A percentile compares a stretch with the other conserved stretches of the same genome.
phyloP scores from a whole-genome alignment of 2,329 filamentous ascomycete genomes.

The Penicillium oxalicum region DNA sequence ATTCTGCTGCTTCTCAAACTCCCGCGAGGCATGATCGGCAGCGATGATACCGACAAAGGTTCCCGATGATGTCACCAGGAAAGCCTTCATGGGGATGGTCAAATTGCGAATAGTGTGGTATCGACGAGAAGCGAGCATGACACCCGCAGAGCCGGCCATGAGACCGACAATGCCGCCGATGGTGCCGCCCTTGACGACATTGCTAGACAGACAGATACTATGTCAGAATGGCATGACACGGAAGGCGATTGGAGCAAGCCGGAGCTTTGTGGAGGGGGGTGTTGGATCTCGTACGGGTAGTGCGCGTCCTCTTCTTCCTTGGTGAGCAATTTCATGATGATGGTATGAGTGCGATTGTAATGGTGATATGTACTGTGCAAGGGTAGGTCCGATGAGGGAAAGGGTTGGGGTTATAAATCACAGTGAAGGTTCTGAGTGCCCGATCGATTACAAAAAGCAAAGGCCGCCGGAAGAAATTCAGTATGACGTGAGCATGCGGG shows the following conservation, averaged over 20 bases:
- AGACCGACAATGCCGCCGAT: conserved; percentile 67
- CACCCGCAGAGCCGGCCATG: conserved; percentile 59
- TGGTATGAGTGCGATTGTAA: conserved; percentile 1
- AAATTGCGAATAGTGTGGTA: conserved; percentile 74
- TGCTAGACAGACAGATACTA: conserved; percentile 34
- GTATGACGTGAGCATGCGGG: conserved; percentile 23
- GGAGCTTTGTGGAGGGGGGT: not conserved
- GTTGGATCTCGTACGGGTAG: conserved; percentile 55
- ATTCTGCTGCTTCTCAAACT: conserved; percentile 65
- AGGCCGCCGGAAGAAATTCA: conserved; percentile 17
- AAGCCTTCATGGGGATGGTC: conserved; percentile 83
- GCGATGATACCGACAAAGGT: conserved; percentile 86
- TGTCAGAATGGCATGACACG: conserved; percentile 14
- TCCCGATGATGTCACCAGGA: conserved; percentile 73
- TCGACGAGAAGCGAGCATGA: conserved; percentile 61
- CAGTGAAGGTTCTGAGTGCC: not conserved
- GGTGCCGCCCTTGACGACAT: conserved; percentile 72
- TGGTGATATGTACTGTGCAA: not conserved
- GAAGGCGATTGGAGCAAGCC: not conserved
- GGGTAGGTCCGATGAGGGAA: not conserved
- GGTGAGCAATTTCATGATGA: conserved; percentile 85
- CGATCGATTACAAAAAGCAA: conserved; percentile 9
- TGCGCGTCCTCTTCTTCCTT: conserved; percentile 87
- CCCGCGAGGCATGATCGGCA: conserved; percentile 68
- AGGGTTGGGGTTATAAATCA: conserved; percentile 5